Conservation (phyloP, 1,284 basidiomycete species). For the Moniliophthora roreri region DNA sequence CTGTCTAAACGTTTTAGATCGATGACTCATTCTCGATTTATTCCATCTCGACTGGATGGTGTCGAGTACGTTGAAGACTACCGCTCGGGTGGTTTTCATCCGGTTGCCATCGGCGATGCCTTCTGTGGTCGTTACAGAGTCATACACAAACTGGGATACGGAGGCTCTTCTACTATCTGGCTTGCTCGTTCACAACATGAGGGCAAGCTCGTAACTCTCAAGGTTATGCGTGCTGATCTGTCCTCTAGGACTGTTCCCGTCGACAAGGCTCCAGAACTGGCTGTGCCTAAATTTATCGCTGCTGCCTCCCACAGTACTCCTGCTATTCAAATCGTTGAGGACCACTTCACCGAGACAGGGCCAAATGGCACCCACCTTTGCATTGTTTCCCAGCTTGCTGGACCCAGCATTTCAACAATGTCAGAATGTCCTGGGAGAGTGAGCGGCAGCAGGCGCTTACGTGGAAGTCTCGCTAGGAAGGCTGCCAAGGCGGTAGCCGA, state of each 20-base stretch:
- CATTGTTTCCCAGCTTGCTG: slow-evolving; percentile 30
- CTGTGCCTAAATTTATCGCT: slow-evolving; percentile 19
- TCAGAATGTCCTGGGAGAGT: slow-evolving; percentile 27
- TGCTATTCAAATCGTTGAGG: slow-evolving; percentile 19
- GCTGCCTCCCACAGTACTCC: neutral
- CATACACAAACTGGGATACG: slow-evolving; percentile 39
- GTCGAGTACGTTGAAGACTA: slow-evolving; percentile 34
- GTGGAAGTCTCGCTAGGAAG: slow-evolving; percentile 28
- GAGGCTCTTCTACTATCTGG: slow-evolving; percentile 40
- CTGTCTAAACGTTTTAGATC: too few species aligned
- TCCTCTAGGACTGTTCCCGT: slow-evolving; percentile 19
- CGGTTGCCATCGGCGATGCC: slow-evolving; percentile 32
- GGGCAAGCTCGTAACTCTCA: slow-evolving; percentile 31
- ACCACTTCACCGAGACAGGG: slow-evolving; percentile 30
- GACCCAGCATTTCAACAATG: slow-evolving; percentile 32
- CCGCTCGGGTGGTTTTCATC: slow-evolving; percentile 34
- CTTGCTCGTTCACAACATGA: slow-evolving; percentile 32
- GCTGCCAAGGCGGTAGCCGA: slow-evolving; percentile 28
- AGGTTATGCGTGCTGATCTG: slow-evolving; percentile 31
- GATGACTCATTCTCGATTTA: too few species aligned
- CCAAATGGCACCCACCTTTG: slow-evolving; percentile 33
- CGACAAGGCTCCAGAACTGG: slow-evolving; percentile 26
- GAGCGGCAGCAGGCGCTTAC: slow-evolving; percentile 28
- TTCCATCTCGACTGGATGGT: slow-evolving; percentile 19
- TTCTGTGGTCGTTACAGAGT: slow-evolving; percentile 29